Conservation (phyloP, 768 basidiomycete genomes). For the Ramaria sp. region DNA sequence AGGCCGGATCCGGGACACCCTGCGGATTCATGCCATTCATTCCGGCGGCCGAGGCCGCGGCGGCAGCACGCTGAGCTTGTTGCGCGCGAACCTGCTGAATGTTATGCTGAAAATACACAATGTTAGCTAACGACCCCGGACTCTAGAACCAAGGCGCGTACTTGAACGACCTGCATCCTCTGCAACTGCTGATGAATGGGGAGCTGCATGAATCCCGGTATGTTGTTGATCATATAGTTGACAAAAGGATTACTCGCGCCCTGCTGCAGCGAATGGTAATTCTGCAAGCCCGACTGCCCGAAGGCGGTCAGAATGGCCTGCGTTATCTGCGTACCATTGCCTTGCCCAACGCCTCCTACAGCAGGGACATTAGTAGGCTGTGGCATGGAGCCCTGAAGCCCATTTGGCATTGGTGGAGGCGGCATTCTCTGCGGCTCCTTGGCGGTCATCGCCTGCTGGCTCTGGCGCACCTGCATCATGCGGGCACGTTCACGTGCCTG, state of each 20-base stretch:
- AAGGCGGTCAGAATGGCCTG: neutral
- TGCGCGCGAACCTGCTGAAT: constrained; percentile 1
- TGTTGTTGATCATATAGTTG: constrained; percentile 38
- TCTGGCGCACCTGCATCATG: constrained; percentile 24
- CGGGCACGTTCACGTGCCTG: constrained; percentile 24
- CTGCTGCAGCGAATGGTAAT: constrained; percentile 2
- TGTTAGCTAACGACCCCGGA: neutral
- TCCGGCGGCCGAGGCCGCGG: neutral
- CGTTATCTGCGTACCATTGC: neutral
- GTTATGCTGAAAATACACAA: neutral
- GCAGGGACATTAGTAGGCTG: neutral
- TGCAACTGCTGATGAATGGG: constrained; percentile 49
- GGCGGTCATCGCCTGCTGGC: neutral
- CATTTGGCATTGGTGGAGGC: neutral
- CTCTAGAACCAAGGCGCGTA: constrained; percentile 17
- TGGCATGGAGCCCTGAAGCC: neutral
- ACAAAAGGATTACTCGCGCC: constrained; percentile 36
- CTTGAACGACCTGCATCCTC: constrained; percentile 43
- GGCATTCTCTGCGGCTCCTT: neutral
- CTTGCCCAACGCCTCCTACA: neutral
- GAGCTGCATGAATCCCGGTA: constrained; percentile 45
- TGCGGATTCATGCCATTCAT: constrained; percentile 2
- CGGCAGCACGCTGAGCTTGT: neutral
- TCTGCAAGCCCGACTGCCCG: constrained; percentile 3
- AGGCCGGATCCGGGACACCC: neutral